Base-by-base conservation (phyloP, 495 filamentous ascomycete genomes). In the Hypoxylon subgilvum region DNA sequence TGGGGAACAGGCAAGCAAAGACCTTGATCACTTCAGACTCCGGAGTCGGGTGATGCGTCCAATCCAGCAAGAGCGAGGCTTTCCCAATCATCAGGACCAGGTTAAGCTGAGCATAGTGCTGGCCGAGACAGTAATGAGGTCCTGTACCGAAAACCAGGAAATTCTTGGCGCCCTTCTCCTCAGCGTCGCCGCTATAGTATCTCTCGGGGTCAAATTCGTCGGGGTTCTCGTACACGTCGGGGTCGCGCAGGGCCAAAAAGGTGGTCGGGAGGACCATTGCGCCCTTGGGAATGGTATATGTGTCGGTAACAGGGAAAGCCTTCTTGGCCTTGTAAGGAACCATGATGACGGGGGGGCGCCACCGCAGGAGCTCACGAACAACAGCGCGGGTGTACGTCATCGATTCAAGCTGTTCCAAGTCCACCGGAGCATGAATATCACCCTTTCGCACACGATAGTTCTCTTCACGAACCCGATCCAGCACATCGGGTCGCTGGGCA, bases 271-370 rank as follows among this genome's bases (percentile, higher is more conserved):
- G 87, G 56, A 98, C 80, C 94, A 98, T 98, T 42, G 90, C 88
- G 76, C 84, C 86, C 79, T 97, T 97, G 46, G 91, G 88, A 46
- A 90, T 88, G 21, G 90, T 96, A 73, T 97, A 95, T 13, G 80
- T 87, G 38, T 89, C 85, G 41, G 87, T 90, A 72, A 98, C 88
- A 47, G 92, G 91, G 86, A 97, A 98, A 40, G 86, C 78, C 77
- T 96, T 96, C 88, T 97, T 98, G 65, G 84, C 90, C 46, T 95
- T 71, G 71, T 97, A 97, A 28, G 94, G 94, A 40, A 96, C 91
- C 94, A 98, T 97, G 76, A 97, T 83, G 63, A 98, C 94, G 52
- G 94, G 94, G 35, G 94, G 95, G 38, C 95, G 89, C 79, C 96
- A 97, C 61, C 94, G 89, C 34, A 98, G 84, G 28, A 88, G 88